Evolutionary conservation across 140 eudicot species (phyloP).

Genomic region (Senecio squalidus): DNA sequence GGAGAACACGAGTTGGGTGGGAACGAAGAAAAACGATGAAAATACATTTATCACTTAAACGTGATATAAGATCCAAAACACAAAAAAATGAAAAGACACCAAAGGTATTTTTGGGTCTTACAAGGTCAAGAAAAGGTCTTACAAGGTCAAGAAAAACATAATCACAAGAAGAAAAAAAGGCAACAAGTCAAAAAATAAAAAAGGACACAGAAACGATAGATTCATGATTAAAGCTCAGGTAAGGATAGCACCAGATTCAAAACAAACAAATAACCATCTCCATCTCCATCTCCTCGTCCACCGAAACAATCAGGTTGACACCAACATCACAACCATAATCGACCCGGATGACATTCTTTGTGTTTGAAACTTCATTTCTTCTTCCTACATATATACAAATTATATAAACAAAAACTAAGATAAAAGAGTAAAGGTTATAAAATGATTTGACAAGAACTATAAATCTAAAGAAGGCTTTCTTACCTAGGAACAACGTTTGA

Average conservation of each 20-base stretch:
- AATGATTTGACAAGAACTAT: constrained; percentile 11
- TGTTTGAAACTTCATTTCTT: constrained; percentile 1
- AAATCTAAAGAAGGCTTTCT: background rate
- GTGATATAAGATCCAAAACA: constrained; percentile 20
- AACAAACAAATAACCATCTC: background rate
- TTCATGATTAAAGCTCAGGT: constrained; percentile 70
- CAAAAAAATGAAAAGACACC: background rate
- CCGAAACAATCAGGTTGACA: too few species aligned
- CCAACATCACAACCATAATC: background rate
- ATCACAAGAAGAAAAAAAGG: constrained; percentile 35
- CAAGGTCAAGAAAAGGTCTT: constrained; percentile 99
- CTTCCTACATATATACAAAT: constrained; percentile 14
- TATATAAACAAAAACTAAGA: background rate
- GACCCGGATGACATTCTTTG: background rate
- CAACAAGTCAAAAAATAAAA: constrained; percentile 62
- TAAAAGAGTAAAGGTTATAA: background rate
- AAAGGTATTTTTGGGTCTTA: constrained; percentile 51
- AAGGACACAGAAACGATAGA: background rate
- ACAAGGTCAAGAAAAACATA: constrained; percentile 91
- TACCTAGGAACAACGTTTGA: constrained; percentile 11
- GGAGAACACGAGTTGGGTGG: constrained; percentile 69
- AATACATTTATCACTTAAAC: constrained; percentile 1
- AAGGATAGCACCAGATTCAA: constrained; percentile 72
- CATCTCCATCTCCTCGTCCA: background rate
- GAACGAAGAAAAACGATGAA: constrained; percentile 22